A percentile compares a stretch with the other conserved stretches of the same genome.
Conservation (phyloP, 164 flowering plant species). For the Cinnamomum chago region DNA sequence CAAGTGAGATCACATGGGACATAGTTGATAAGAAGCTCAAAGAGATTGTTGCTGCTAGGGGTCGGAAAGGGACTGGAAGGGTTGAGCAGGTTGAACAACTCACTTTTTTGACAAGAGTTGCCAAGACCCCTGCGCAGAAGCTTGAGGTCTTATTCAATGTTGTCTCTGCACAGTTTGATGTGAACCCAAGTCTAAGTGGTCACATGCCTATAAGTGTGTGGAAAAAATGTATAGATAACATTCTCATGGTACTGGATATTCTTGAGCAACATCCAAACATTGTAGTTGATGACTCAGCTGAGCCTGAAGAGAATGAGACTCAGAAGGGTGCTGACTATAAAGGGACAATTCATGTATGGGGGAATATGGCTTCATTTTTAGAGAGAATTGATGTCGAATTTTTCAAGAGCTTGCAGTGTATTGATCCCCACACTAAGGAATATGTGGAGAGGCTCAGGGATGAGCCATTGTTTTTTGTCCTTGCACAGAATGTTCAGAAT, state of each 20-base stretch:
- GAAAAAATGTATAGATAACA: constrained; percentile 80
- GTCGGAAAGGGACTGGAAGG: constrained; percentile 87
- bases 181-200: constrained; percentile 76
- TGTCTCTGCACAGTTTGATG: constrained; percentile 90
- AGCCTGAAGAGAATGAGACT: constrained; percentile 84
- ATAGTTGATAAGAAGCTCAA: constrained; percentile 77
- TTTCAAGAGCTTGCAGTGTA: constrained; percentile 86
- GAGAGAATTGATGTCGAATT: constrained; percentile 79
- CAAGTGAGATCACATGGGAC: constrained; percentile 85
- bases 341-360: constrained; percentile 81
- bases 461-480: constrained; percentile 70
- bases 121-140: constrained; percentile 97
- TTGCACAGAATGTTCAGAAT: constrained; percentile 85
- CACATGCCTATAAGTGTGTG: constrained; percentile 94
- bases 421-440: constrained; percentile 87
- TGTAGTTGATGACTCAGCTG: constrained; percentile 71
- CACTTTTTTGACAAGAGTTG: constrained; percentile 74
- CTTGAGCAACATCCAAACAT: constrained; percentile 69
- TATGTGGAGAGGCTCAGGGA: constrained; percentile 87
- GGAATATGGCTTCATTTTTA: constrained; percentile 83
- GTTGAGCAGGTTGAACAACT: constrained; percentile 93
- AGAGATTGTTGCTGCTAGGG: constrained; percentile 78
- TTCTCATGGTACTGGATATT: constrained; percentile 67
- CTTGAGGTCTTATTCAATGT: constrained; percentile 88
- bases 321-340: constrained; percentile 64